These are phyloP conservation scores for Graphium sp. DNA, from an alignment of 2,329 filamentous ascomycete genomes.

Conservation along the genomic window DNA sequence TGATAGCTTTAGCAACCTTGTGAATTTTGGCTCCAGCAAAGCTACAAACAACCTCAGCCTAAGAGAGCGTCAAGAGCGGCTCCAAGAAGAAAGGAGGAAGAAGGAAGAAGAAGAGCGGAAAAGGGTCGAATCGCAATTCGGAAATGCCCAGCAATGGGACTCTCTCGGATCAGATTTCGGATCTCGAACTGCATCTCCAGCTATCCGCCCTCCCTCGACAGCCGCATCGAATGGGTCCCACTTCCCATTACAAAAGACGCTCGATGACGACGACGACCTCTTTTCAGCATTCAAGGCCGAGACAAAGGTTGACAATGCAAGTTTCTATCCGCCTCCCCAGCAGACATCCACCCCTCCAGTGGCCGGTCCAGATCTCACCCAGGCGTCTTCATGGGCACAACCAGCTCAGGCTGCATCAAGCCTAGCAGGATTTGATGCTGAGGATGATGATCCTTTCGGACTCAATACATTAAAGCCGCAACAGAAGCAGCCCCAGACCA, in stretches of 20 bases:
- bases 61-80: constrained; percentile 57
- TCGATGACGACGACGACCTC: constrained; percentile 40
- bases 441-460: constrained; percentile 84
- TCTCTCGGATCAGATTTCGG: constrained; percentile 40
- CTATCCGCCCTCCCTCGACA: constrained; percentile 12
- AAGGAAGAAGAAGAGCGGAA: constrained; percentile 61
- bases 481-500: constrained; percentile 9
- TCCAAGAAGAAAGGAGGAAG: constrained; percentile 47
- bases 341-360: constrained; percentile 16
- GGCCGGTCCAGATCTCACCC: constrained; percentile 31
- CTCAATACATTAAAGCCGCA: constrained; percentile 43
- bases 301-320: constrained; percentile 50
- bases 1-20: constrained; percentile 66
- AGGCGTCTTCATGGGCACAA: constrained; percentile 39
- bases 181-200: constrained; percentile 28
- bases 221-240: constrained; percentile 7
- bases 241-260: constrained; percentile 13
- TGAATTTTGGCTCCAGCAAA: constrained; percentile 43
- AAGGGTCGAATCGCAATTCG: constrained; percentile 62
- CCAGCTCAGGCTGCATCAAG: constrained; percentile 12
- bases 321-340: constrained; percentile 40
- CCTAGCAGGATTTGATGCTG: constrained; percentile 28
- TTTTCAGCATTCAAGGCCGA: constrained; percentile 52
- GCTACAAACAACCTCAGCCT: constrained; percentile 55
- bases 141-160: constrained; percentile 62